Percentiles rank a stretch among this genome's conserved stretches.
Evolutionary conservation across 768 basidiomycete species (phyloP).

Genomic region (Brasilioporus rufonigricans): DNA sequence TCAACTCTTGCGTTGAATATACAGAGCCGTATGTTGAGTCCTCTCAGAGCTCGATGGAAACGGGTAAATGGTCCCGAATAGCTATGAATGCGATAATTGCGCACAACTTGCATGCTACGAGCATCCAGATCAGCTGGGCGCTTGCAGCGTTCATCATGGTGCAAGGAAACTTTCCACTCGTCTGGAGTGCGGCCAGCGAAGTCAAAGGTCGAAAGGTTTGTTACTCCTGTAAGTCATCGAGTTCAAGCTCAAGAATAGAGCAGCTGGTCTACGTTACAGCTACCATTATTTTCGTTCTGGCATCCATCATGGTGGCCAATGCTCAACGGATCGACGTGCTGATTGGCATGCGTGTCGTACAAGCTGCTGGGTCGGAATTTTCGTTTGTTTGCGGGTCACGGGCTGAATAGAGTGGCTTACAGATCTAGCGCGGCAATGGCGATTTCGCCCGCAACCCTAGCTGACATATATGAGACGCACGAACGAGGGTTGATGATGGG

Average conservation of each 20-base stretch:
- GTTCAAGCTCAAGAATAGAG: constrained; percentile 2
- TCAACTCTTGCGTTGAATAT: constrained; percentile 28
- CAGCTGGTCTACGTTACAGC: constrained; percentile 56
- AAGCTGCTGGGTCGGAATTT: constrained; percentile 56
- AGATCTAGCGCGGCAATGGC: constrained; percentile 67
- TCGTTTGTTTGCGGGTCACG: background rate
- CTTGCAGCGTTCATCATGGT: constrained; percentile 71
- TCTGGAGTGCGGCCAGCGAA: constrained; percentile 72
- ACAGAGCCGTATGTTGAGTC: constrained; percentile 27
- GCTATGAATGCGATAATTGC: constrained; percentile 65
- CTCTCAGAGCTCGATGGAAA: background rate
- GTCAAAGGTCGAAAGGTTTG: constrained; percentile 71
- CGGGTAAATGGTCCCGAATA: constrained; percentile 22
- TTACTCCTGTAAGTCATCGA: background rate
- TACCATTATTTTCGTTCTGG: constrained; percentile 51
- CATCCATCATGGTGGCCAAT: constrained; percentile 54
- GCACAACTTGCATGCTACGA: constrained; percentile 55
- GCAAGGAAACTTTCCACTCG: constrained; percentile 64
- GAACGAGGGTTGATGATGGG: constrained; percentile 82
- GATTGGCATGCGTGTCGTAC: constrained; percentile 67
- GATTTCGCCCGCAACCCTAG: constrained; percentile 75
- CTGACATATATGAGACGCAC: constrained; percentile 72
- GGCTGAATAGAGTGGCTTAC: constrained; percentile 4
- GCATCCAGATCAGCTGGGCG: constrained; percentile 61
- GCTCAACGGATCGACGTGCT: constrained; percentile 52